Evolutionary conservation across 176 grass and related monocot species (phyloP).

Genomic region (Areca catechu): DNA sequence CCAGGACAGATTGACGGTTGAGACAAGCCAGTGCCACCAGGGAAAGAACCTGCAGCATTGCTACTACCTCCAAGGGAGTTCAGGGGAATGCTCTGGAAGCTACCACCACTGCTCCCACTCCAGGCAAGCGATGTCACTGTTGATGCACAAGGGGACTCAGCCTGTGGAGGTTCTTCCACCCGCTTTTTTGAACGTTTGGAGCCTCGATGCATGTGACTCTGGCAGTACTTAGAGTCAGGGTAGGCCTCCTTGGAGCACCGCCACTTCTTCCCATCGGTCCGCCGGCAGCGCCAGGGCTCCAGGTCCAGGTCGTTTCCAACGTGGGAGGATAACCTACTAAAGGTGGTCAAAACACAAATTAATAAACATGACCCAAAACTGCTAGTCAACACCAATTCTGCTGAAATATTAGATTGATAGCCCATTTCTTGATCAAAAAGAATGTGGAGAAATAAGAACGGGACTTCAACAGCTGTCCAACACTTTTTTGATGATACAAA

Average conservation of each 20-base stretch:
- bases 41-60: constrained; percentile 20
- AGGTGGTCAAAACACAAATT: not conserved
- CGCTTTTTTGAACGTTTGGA: constrained; percentile 99
- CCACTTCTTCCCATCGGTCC: no score
- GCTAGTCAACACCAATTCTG: no score
- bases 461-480: no score
- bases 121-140: not conserved
- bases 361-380: no score
- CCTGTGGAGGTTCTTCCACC: constrained; percentile 70
- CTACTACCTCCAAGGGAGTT: no score
- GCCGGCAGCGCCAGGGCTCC: constrained; percentile 81
- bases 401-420: not conserved
- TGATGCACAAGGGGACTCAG: constrained; percentile 9
- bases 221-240: no score
- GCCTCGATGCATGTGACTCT: no score
- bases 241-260: no score
- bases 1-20: no score
- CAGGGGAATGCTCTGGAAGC: not conserved
- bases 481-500: no score
- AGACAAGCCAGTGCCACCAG: constrained; percentile 10
- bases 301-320: constrained; percentile 87
- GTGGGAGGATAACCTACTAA: constrained; percentile 59
- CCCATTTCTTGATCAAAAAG: not conserved
- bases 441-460: not conserved
- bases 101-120: constrained; percentile 4